Evolutionary conservation across 306 rosid genomes (phyloP), one percentile per base, ranked within the genome.

Genomic region (Chamaecrista fasciculata): DNA sequence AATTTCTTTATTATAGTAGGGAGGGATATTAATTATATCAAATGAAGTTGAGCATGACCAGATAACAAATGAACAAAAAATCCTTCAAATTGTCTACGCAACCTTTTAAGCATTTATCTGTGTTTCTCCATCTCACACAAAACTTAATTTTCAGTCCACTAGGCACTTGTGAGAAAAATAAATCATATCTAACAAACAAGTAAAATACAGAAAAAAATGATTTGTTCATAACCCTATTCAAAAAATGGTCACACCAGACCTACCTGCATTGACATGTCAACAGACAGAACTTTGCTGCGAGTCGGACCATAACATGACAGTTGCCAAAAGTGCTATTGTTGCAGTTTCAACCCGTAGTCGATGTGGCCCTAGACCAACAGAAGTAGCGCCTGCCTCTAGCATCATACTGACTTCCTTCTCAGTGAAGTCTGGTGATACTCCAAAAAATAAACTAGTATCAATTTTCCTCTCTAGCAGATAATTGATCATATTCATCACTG

Each of bases 301-400:
- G 71, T 90, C 98, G 20, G 91, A 88, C 98, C 96, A 93, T 62
- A 90, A 74, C 91, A 86, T 86, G 59, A 89, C 73, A 46, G 91
- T 83, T 20, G 92, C 80, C 70, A 93, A 66, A 74, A 93, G 86
- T 20, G 97, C 88, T 75, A 93, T 79, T 1, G 98, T 76, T 67
- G 98, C 98, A 40, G 97, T 93, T 88, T 93, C 98, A 40, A 93
- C 96, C 57, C 97, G 86, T 18, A 93, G 85, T 28, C 97, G 94
- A 70, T 86, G 85, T 25, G 89, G 86, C 25, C 98, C 98, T 24
- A 93, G 98, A 58, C 92, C 90, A 52, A 88, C 96, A 39, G 85
- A 51, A 18, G 58, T 82, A 62, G 94, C 97, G 62, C 98, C 98
- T 5, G 89, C 96, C 78, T 85, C 90, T 72, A 59, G 74, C 79